Evolutionary conservation across 169 alveolate genomes (phyloP).

Genomic region (Plasmodium relictum): DNA sequence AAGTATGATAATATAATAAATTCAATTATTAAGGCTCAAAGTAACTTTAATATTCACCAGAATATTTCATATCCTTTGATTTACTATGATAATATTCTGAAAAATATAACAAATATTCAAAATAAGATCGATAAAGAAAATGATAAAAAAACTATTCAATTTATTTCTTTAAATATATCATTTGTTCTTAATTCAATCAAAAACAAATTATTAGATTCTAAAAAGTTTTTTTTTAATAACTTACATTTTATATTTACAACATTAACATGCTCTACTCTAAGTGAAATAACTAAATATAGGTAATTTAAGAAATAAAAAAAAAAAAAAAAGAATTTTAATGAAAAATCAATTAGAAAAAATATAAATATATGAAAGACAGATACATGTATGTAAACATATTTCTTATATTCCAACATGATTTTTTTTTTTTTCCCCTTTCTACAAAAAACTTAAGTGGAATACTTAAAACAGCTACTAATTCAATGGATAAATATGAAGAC

Average conservation of each 20-base stretch:
- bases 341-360: neutral
- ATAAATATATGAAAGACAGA: neutral
- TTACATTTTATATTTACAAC: slow-evolving; percentile 72
- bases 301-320: neutral
- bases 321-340: neutral
- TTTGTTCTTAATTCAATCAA: slow-evolving; percentile 68
- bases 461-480: slow-evolving; percentile 41
- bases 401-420: neutral
- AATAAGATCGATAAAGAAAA: slow-evolving; percentile 69
- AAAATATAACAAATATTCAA: slow-evolving; percentile 64
- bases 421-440: neutral
- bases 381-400: neutral
- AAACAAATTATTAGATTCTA: slow-evolving; percentile 53
- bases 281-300: slow-evolving; percentile 72
- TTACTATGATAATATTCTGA: slow-evolving; percentile 58
- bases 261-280: slow-evolving; percentile 45
- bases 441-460: slow-evolving; percentile 16
- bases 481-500: slow-evolving; percentile 74
- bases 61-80: slow-evolving; percentile 61
- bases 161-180: slow-evolving; percentile 57
- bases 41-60: slow-evolving; percentile 56
- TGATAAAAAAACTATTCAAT: slow-evolving; percentile 74
- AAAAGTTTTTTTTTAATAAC: slow-evolving; percentile 58
- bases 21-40: slow-evolving; percentile 50
- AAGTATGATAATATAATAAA: slow-evolving; percentile 70